Percentiles rank a stretch among this genome's conserved stretches.
phyloP scores from a whole-genome alignment of 2,329 filamentous ascomycete genomes.

The Epichloe hybrida region DNA sequence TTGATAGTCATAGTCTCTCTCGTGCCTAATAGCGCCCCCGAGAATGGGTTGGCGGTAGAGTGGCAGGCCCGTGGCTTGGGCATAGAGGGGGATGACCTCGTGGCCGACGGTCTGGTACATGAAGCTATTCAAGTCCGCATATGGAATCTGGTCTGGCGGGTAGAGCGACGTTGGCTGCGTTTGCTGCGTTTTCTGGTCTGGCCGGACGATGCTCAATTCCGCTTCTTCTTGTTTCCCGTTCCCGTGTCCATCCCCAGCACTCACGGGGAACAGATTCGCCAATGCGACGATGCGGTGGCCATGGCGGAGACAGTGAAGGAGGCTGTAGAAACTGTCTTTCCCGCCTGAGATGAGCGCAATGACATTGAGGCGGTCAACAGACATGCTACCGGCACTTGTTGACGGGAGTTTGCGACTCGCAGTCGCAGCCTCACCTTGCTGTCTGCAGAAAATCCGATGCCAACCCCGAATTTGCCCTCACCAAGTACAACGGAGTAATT shows the following conservation, averaged over 20 bases:
- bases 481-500: no score
- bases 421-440: background rate
- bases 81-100: conserved; percentile 72
- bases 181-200: conserved; percentile 6
- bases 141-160: conserved; percentile 1
- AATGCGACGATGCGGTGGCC: conserved; percentile 78
- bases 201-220: conserved; percentile 8
- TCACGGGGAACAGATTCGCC: conserved; percentile 61
- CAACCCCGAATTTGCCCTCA: background rate
- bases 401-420: background rate
- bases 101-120: conserved; percentile 99
- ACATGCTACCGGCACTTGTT: conserved; percentile 18
- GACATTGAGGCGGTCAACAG: conserved; percentile 48
- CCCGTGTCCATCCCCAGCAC: background rate
- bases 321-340: conserved; percentile 91
- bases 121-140: conserved; percentile 73
- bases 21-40: conserved; percentile 57
- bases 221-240: background rate
- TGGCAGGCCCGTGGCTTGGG: conserved; percentile 62
- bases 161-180: background rate
- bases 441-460: background rate
- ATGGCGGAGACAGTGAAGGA: conserved; percentile 78
- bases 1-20: conserved; percentile 49
- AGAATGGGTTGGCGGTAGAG: conserved; percentile 69
- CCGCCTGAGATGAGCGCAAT: conserved; percentile 91